Conservation (phyloP, 2,329 filamentous ascomycete genomes). For the Colletotrichum chlorophyti region DNA sequence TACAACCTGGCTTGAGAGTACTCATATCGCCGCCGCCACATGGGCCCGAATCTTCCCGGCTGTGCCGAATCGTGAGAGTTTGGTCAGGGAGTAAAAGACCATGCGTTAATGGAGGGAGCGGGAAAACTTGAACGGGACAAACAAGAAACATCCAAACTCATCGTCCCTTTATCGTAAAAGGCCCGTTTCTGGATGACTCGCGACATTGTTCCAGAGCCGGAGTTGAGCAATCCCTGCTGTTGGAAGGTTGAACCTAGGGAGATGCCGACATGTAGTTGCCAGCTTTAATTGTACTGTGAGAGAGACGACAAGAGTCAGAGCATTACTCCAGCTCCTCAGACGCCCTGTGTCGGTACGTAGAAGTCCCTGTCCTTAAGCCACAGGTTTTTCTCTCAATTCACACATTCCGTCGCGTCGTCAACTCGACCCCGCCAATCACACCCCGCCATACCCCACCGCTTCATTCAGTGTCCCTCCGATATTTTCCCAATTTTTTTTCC, state of each 20-base stretch:
- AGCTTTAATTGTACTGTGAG: too few relatives aligned
- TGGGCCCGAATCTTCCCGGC: not conserved
- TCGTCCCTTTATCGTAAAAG: constrained; percentile 2
- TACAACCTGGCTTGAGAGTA: too few relatives aligned
- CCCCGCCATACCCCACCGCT: constrained; percentile 29
- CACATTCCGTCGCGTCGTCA: constrained; percentile 6
- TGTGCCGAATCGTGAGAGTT: too few relatives aligned
- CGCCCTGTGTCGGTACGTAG: not conserved
- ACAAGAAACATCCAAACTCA: not conserved
- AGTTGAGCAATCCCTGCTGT: constrained; percentile 11
- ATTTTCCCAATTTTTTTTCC: constrained; percentile 18
- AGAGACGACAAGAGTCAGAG: too few relatives aligned
- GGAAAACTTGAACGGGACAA: too few relatives aligned
- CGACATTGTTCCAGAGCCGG: constrained; percentile 24
- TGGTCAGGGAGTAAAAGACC: too few relatives aligned
- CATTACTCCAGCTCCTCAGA: not conserved
- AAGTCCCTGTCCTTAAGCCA: not conserved
- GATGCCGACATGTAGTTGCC: too few relatives aligned
- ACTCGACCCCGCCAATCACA: constrained; percentile 29
- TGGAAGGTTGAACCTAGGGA: constrained; percentile 12
- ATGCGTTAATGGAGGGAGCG: too few relatives aligned
- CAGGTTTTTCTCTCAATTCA: not conserved
- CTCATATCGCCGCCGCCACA: too few relatives aligned
- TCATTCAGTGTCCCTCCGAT: constrained; percentile 19
- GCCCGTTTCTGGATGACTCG: constrained; percentile 22